Percentiles rank a stretch among this genome's conserved stretches.
These are phyloP conservation scores for Cardamine chenopodiifolia DNA, from an alignment of 345 rosid species.

Conservation along the genomic window DNA sequence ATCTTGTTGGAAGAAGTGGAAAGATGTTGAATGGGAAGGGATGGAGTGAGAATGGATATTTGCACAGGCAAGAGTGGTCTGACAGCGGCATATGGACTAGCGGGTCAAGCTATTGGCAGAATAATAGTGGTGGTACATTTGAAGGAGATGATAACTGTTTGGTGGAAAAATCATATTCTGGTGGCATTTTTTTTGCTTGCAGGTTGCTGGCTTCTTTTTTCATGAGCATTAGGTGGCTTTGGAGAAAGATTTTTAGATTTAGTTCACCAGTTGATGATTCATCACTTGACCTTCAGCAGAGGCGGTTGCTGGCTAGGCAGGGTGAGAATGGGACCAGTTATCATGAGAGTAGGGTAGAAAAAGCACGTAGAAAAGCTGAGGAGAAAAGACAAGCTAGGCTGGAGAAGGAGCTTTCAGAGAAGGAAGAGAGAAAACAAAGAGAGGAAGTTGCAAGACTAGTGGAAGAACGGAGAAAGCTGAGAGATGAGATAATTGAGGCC, in stretches of 20 bases:
- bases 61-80: slow-evolving; percentile 74
- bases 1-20: slow-evolving; percentile 81
- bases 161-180: slow-evolving; percentile 70
- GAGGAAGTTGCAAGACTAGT: slow-evolving; percentile 89
- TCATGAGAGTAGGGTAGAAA: slow-evolving; percentile 75
- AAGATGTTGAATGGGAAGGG: slow-evolving; percentile 76
- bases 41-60: slow-evolving; percentile 78
- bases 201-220: slow-evolving; percentile 67
- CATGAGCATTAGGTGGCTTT: slow-evolving; percentile 79
- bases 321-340: slow-evolving; percentile 58
- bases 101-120: slow-evolving; percentile 61
- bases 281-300: slow-evolving; percentile 56
- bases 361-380: slow-evolving; percentile 90
- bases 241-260: slow-evolving; percentile 80
- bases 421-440: slow-evolving; percentile 87
- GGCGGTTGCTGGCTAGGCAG: slow-evolving; percentile 60
- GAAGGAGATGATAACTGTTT: slow-evolving; percentile 73
- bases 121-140: slow-evolving; percentile 56
- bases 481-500: slow-evolving; percentile 75
- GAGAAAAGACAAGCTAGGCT: slow-evolving; percentile 90
- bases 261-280: slow-evolving; percentile 58
- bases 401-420: slow-evolving; percentile 77
- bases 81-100: slow-evolving; percentile 66
- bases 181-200: slow-evolving; percentile 62
- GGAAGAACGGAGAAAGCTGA: slow-evolving; percentile 77